A percentile compares a stretch with the other conserved stretches of the same genome.
phyloP scores from a whole-genome alignment of 805 yeast species.

The Metschnikowia proteae region DNA sequence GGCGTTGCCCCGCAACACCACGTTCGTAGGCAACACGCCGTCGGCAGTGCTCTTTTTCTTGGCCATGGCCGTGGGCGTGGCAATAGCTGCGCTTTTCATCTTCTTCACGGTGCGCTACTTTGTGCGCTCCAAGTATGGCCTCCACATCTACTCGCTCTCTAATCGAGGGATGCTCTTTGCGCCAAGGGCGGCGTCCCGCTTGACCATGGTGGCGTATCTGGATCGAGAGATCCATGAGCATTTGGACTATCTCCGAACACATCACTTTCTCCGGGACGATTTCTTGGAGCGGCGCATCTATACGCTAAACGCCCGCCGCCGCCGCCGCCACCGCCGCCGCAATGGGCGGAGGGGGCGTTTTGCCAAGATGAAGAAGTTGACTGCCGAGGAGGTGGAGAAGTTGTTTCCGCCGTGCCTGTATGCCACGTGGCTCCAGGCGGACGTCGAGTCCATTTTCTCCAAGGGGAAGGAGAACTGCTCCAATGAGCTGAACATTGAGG shows the following conservation, averaged over 20 bases:
- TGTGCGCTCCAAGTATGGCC: slow-evolving; percentile 53
- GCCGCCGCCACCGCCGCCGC: slow-evolving; percentile 22
- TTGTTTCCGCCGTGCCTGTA: slow-evolving; percentile 58
- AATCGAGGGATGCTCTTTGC: slow-evolving; percentile 23
- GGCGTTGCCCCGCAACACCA: slow-evolving; percentile 4
- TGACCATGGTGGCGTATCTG: slow-evolving; percentile 14
- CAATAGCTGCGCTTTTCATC: slow-evolving; percentile 52
- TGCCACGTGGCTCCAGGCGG: slow-evolving; percentile 54
- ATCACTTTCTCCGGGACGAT: slow-evolving; percentile 32
- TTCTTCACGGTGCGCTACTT: slow-evolving; percentile 62
- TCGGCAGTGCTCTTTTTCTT: slow-evolving; percentile 62
- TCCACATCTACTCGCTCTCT: slow-evolving; percentile 41
- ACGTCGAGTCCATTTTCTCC: slow-evolving; percentile 17
- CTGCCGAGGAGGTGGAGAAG: slow-evolving; percentile 55
- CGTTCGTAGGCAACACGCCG: slow-evolving; percentile 48
- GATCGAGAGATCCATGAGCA: slow-evolving; percentile 33
- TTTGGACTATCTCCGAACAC: slow-evolving; percentile 31
- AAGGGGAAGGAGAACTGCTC: not conserved
- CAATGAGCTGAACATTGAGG: not conserved
- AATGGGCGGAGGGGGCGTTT: slow-evolving; percentile 39
- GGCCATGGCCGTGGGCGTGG: slow-evolving; percentile 59
- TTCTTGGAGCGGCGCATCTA: slow-evolving; percentile 25
- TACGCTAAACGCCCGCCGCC: slow-evolving; percentile 12
- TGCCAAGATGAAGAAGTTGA: slow-evolving; percentile 47
- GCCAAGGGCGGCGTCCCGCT: slow-evolving; percentile 8